phyloP scores from a whole-genome alignment of 768 basidiomycete species.

The Tephrocybe sp. region DNA sequence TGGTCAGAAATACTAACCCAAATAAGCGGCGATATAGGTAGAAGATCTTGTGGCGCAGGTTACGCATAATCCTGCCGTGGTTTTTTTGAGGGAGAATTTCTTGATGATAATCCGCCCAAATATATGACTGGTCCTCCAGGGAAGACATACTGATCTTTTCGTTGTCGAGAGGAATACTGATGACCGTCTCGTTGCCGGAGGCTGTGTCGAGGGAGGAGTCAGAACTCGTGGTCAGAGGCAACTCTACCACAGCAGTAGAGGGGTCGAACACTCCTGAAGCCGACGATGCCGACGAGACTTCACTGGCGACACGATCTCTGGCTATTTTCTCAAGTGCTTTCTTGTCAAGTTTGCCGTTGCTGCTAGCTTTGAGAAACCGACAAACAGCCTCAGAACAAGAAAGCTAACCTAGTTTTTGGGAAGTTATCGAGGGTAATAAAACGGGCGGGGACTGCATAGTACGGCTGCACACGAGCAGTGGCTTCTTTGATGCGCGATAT shows the following conservation, averaged over 20 bases:
- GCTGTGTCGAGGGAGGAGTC: neutral
- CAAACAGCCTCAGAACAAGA: neutral
- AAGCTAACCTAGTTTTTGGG: slow-evolving; percentile 49
- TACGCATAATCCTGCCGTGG: slow-evolving; percentile 45
- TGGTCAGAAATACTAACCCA: slow-evolving; percentile 54
- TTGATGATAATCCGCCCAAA: slow-evolving; percentile 55
- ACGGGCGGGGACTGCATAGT: slow-evolving; percentile 56
- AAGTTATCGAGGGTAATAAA: slow-evolving; percentile 43
- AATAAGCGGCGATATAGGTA: slow-evolving; percentile 62
- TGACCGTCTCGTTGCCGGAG: slow-evolving; percentile 11
- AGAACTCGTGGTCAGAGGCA: too few relatives aligned
- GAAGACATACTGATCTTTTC: slow-evolving; percentile 15
- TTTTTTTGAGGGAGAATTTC: slow-evolving; percentile 53
- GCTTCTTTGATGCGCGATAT: slow-evolving; percentile 40
- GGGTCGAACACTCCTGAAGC: too few relatives aligned
- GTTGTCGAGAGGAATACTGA: slow-evolving; percentile 20
- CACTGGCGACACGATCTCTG: slow-evolving; percentile 22
- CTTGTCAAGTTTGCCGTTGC: slow-evolving; percentile 56
- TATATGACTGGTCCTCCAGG: slow-evolving; percentile 32
- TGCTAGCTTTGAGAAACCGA: neutral
- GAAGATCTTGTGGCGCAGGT: slow-evolving; percentile 58
- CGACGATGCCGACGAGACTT: too few relatives aligned
- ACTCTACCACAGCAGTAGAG: too few relatives aligned
- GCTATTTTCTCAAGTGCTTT: slow-evolving; percentile 41
- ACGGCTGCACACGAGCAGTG: slow-evolving; percentile 51